Percentiles rank a stretch among this genome's conserved stretches.
phyloP scores from a whole-genome alignment of 1,139 yeast species.

The Tardiomyces blankii region DNA sequence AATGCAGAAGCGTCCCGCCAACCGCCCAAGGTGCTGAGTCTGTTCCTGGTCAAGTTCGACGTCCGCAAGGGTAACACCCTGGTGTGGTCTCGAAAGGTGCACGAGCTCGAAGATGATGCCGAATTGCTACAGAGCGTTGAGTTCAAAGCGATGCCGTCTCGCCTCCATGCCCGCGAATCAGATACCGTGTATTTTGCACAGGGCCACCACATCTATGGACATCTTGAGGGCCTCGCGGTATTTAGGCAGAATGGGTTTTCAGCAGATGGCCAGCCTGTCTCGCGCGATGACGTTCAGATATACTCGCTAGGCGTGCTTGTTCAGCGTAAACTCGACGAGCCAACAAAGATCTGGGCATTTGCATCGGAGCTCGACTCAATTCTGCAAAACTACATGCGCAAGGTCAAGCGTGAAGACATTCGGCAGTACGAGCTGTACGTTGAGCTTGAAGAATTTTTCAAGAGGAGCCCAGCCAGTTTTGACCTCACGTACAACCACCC shows the following conservation, averaged over 20 bases:
- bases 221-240: constrained; percentile 38
- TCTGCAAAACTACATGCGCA: not conserved
- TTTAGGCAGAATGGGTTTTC: constrained; percentile 14
- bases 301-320: constrained; percentile 21
- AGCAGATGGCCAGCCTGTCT: constrained; percentile 19
- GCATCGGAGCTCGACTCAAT: not conserved
- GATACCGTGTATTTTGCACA: constrained; percentile 47
- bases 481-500: constrained; percentile 34
- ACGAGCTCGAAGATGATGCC: constrained; percentile 10
- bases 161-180: constrained; percentile 51
- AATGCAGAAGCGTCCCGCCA: too few species aligned
- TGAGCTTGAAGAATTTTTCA: too few species aligned
- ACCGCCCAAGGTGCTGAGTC: constrained; percentile 25
- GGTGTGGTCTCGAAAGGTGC: constrained; percentile 34
- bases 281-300: constrained; percentile 16
- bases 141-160: constrained; percentile 70
- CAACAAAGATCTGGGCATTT: not conserved
- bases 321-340: not conserved
- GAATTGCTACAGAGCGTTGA: constrained; percentile 38
- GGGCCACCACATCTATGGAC: constrained; percentile 14
- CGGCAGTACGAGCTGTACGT: not conserved
- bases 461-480: not conserved
- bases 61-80: constrained; percentile 49
- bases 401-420: not conserved
- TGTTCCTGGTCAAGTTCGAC: constrained; percentile 53